Conservation (phyloP, 2,329 filamentous ascomycete species). For the Coniochaeta sp. region DNA sequence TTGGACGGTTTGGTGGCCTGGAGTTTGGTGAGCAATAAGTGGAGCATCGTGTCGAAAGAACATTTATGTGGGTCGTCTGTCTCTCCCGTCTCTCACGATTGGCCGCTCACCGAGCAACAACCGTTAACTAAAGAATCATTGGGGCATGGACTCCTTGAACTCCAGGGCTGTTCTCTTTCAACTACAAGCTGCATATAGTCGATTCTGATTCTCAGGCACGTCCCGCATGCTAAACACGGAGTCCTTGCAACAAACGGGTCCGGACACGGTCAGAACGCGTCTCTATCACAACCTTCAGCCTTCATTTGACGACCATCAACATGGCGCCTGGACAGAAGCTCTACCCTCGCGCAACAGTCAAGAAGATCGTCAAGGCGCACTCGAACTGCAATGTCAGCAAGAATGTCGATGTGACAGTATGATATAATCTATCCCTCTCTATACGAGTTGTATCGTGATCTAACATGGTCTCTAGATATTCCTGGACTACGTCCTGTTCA, state of each 20-base stretch:
- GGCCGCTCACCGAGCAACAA: constrained; percentile 35
- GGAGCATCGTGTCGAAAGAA: background rate
- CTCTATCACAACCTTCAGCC: background rate
- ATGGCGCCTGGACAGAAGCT: constrained; percentile 65
- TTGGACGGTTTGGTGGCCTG: background rate
- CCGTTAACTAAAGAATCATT: background rate
- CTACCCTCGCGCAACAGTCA: constrained; percentile 78
- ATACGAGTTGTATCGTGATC: background rate
- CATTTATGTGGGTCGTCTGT: background rate
- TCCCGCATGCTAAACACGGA: too few relatives aligned
- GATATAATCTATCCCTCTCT: constrained; percentile 16
- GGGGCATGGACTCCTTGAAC: too few relatives aligned
- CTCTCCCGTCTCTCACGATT: constrained; percentile 41
- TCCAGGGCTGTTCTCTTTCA: too few relatives aligned
- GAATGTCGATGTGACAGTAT: constrained; percentile 77
- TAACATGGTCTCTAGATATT: constrained; percentile 55
- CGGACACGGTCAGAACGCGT: background rate
- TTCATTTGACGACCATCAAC: constrained; percentile 4
- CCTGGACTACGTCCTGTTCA: constrained; percentile 76
- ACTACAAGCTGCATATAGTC: too few relatives aligned
- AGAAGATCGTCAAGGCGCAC: constrained; percentile 86
- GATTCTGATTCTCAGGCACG: too few relatives aligned
- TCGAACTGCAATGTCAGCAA: constrained; percentile 74
- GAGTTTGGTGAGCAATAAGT: constrained; percentile 7
- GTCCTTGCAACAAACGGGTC: background rate